phyloP scores from a whole-genome alignment of 2,329 filamentous ascomycete genomes.

The Trichophyton equinum region DNA sequence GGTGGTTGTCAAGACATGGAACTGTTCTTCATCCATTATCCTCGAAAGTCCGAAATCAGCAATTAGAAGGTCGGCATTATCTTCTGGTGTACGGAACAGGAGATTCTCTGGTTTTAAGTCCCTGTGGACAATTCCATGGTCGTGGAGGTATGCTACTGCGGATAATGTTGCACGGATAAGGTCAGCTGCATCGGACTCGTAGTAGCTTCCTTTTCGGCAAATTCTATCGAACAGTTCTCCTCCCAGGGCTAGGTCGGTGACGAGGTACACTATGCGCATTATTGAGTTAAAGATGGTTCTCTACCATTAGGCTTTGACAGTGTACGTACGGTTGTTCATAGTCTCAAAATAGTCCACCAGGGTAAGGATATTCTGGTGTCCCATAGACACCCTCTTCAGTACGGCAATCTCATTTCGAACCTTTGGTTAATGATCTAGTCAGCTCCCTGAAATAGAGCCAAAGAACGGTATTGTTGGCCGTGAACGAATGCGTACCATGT shows the following conservation, averaged over 20 bases:
- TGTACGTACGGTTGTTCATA: slow-evolving; percentile 70
- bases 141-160: slow-evolving; percentile 95
- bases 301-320: too few relatives aligned
- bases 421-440: slow-evolving; percentile 33
- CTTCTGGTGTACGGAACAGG: slow-evolving; percentile 90
- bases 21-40: slow-evolving; percentile 98
- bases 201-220: slow-evolving; percentile 96
- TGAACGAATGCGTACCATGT: slow-evolving; percentile 56
- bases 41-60: slow-evolving; percentile 91
- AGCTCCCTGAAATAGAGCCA: not conserved
- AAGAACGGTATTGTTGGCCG: not conserved
- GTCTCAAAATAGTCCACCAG: slow-evolving; percentile 99
- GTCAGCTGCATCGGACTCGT: slow-evolving; percentile 91
- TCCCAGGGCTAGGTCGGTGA: slow-evolving; percentile 89
- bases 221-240: slow-evolving; percentile 98
- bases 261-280: slow-evolving; percentile 59
- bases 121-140: slow-evolving; percentile 95
- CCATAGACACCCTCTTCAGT: slow-evolving; percentile 96
- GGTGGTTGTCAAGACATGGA: slow-evolving; percentile 93
- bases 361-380: slow-evolving; percentile 94
- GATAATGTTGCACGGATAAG: slow-evolving; percentile 89
- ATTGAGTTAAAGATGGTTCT: too few relatives aligned
- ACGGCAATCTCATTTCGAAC: slow-evolving; percentile 97
- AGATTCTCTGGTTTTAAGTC: slow-evolving; percentile 97
- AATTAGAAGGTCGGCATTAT: slow-evolving; percentile 92